Base-by-base conservation (phyloP, 768 basidiomycete species). In the Suillus decipiens region DNA sequence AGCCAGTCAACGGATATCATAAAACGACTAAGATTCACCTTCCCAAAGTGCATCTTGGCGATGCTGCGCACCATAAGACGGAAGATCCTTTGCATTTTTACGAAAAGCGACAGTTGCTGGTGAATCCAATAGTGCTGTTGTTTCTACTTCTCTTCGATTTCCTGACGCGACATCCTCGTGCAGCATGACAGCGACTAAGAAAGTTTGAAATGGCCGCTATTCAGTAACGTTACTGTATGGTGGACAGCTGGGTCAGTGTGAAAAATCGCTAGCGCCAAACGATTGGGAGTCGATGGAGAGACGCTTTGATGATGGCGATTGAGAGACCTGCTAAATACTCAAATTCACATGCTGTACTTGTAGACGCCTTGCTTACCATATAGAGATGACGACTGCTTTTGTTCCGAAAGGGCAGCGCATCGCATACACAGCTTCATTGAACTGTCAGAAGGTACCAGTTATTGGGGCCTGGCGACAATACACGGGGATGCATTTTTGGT, bases 1-100 rank as follows among this genome's bases (percentile, higher is more conserved):
- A 33, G 31, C 3, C 3, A 9, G 48, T 12, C 17, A 19, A 10
- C 12, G 10, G 31, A 19, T 6, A 53, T 33, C 11, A 33, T 5
- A 33, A 51, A 11, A 2, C 17, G 31, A 19, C 31, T 31, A 31
- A 17, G 17, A 17, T 17, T 19, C 17, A 33, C 51, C 31, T 53
- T 53, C 6, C 51, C 51, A 53, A 53, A 53, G 31, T 11, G 51
- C 51, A 33, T 53, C 31, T 31, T 53, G 51, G 51, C 51, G 51
- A 2, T 53, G 31, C 51, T 53, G 51, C 2, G 5, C 17, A 53
- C 51, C 31, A 33, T 53, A 53, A 17, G 51, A 11, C 10, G 51
- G 51, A 10, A 31, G 51, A 19, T 53, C 51, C 10, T 53, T 33
- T 51, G 17, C 10, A 33, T 7, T 51, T 31, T 51, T 53, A 3